Conservation (phyloP, 805 yeast genomes). For the Teunomyces pallodes region DNA sequence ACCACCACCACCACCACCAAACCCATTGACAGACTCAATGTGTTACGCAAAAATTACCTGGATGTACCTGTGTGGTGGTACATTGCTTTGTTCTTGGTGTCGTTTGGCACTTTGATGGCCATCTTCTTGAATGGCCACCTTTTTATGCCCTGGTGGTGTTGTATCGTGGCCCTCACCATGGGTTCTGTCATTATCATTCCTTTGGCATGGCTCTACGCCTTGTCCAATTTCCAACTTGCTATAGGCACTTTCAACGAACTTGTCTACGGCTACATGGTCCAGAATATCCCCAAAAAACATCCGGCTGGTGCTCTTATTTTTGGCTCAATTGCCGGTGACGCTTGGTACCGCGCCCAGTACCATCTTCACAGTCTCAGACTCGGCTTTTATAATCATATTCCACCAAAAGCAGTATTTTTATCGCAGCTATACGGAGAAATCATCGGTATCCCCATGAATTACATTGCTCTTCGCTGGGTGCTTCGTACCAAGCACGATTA, state of each 20-base stretch:
- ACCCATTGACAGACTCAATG: constrained; percentile 43
- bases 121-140: constrained; percentile 32
- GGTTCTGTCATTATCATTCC: constrained; percentile 49
- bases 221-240: constrained; percentile 51
- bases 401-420: constrained; percentile 49
- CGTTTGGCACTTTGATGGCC: constrained; percentile 33
- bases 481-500: constrained; percentile 37
- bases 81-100: constrained; percentile 27
- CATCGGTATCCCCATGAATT: constrained; percentile 53
- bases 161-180: constrained; percentile 40
- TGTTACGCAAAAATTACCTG: constrained; percentile 34
- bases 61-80: constrained; percentile 49
- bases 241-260: constrained; percentile 53
- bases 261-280: constrained; percentile 46
- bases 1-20: too few species aligned
- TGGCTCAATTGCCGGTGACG: constrained; percentile 53
- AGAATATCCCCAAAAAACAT: constrained; percentile 30
- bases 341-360: constrained; percentile 45
- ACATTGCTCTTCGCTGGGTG: constrained; percentile 48
- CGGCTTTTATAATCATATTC: constrained; percentile 53
- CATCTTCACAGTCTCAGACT: constrained; percentile 38
- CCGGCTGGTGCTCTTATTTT: constrained; percentile 50
- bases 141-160: constrained; percentile 45
- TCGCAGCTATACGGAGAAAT: constrained; percentile 53
- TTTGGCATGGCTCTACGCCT: constrained; percentile 48